phyloP scores from a whole-genome alignment of 495 filamentous ascomycete genomes.

The Aspergillus incahuasiensis region DNA sequence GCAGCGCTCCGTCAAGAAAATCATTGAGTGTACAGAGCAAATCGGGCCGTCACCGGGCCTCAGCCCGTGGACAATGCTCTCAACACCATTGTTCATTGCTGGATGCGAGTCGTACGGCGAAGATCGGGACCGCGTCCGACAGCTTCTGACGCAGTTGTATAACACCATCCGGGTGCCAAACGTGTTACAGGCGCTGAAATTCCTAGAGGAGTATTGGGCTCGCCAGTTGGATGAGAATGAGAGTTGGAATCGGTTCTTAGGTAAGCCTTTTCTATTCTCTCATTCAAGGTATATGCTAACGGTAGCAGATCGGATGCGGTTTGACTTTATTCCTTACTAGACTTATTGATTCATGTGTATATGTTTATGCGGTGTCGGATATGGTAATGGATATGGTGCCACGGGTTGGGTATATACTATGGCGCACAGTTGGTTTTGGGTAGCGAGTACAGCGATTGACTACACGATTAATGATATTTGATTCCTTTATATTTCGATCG shows the following conservation, averaged over 20 bases:
- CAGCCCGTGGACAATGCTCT: slow-evolving; percentile 46
- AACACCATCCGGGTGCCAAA: slow-evolving; percentile 44
- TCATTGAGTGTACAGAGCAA: slow-evolving; percentile 39
- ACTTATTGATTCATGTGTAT: neutral
- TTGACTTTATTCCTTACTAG: slow-evolving; percentile 47
- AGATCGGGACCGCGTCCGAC: slow-evolving; percentile 36
- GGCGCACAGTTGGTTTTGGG: neutral
- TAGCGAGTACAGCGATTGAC: neutral
- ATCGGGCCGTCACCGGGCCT: slow-evolving; percentile 40
- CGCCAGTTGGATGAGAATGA: slow-evolving; percentile 36
- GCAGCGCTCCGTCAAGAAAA: slow-evolving; percentile 38
- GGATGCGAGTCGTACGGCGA: slow-evolving; percentile 40
- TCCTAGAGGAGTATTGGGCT: slow-evolving; percentile 43
- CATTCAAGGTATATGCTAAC: slow-evolving; percentile 12
- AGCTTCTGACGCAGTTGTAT: slow-evolving; percentile 34
- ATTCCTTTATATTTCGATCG: too few relatives aligned
- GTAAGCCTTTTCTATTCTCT: slow-evolving; percentile 22
- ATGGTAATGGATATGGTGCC: neutral
- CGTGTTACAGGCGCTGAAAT: slow-evolving; percentile 42
- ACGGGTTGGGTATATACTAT: neutral
- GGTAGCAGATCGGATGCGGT: slow-evolving; percentile 39
- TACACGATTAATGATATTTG: neutral
- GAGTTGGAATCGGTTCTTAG: slow-evolving; percentile 43
- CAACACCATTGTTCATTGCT: slow-evolving; percentile 44
- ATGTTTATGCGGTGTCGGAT: slow-evolving; percentile 2